Evolutionary conservation across 345 rosid species (phyloP).

Genomic region (Nephelium lappaceum): DNA sequence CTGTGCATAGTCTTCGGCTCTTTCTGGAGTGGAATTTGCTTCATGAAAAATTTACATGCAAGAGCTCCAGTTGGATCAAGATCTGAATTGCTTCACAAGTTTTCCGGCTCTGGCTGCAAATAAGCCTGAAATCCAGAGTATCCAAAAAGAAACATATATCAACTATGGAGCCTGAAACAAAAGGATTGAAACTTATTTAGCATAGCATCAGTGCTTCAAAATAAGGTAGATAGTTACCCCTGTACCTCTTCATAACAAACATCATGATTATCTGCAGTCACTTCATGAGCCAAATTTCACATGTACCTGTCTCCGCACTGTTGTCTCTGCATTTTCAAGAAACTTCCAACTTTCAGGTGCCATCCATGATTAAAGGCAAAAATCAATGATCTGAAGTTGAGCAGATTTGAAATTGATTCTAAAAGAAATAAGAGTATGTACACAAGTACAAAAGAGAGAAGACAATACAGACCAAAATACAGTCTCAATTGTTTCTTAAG

Average conservation of each 20-base stretch:
- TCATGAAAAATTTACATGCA: not conserved
- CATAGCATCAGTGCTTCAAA: not conserved
- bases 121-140: slow-evolving; percentile 72
- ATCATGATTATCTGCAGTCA: slow-evolving; percentile 98
- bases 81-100: slow-evolving; percentile 20
- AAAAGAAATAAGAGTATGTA: not conserved
- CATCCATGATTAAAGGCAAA: slow-evolving; percentile 32
- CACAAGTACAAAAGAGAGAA: not conserved
- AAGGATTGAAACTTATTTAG: slow-evolving; percentile 4
- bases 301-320: slow-evolving; percentile 88
- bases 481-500: not conserved
- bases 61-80: not conserved
- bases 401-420: not conserved
- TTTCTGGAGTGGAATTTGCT: not conserved
- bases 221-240: slow-evolving; percentile 11
- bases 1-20: not conserved
- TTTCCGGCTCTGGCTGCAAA: slow-evolving; percentile 94
- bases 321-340: slow-evolving; percentile 85
- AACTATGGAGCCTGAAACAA: not conserved
- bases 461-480: not conserved
- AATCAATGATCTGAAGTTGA: slow-evolving; percentile 14
- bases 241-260: slow-evolving; percentile 97
- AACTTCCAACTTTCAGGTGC: slow-evolving; percentile 90
- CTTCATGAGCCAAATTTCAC: slow-evolving; percentile 98
- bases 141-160: slow-evolving; percentile 16